phyloP scores from a whole-genome alignment of 768 basidiomycete genomes.

The Thelephora ganbajun region DNA sequence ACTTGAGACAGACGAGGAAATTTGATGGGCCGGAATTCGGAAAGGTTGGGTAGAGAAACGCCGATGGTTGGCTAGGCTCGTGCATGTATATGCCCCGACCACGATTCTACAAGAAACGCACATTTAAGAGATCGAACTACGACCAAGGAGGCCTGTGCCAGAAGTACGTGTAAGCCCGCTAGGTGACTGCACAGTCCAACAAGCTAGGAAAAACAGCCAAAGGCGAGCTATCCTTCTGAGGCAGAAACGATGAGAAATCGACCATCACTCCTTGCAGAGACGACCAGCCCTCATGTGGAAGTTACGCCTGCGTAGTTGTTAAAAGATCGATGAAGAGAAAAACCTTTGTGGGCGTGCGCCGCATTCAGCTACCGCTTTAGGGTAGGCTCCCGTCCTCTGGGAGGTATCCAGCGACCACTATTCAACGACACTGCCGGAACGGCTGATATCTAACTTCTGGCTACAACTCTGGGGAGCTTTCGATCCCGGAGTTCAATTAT shows the following conservation, averaged over 20 bases:
- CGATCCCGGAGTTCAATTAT: not conserved
- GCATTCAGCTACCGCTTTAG: conserved; percentile 23
- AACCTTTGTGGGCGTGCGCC: not conserved
- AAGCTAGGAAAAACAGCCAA: no score
- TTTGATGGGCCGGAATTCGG: no score
- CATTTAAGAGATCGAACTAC: not conserved
- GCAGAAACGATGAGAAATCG: conserved; percentile 40
- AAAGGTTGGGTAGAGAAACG: no score
- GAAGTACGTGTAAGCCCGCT: not conserved
- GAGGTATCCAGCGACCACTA: no score
- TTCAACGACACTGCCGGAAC: no score
- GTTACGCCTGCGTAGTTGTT: conserved; percentile 44
- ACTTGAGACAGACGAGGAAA: no score
- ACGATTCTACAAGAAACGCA: not conserved
- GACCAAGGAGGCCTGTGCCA: not conserved
- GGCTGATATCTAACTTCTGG: no score
- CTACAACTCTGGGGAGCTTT: no score
- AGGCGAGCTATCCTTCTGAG: conserved; percentile 36
- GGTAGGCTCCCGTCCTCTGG: conserved; percentile 22
- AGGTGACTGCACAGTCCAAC: no score
- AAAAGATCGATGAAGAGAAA: conserved; percentile 41
- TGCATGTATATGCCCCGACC: no score
- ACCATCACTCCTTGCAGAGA: conserved; percentile 8
- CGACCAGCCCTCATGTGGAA: conserved; percentile 44
- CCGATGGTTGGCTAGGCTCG: no score